Evolutionary conservation across 2,329 filamentous ascomycete species (phyloP).

Genomic region (Ophiostoma himal-ulmi): DNA sequence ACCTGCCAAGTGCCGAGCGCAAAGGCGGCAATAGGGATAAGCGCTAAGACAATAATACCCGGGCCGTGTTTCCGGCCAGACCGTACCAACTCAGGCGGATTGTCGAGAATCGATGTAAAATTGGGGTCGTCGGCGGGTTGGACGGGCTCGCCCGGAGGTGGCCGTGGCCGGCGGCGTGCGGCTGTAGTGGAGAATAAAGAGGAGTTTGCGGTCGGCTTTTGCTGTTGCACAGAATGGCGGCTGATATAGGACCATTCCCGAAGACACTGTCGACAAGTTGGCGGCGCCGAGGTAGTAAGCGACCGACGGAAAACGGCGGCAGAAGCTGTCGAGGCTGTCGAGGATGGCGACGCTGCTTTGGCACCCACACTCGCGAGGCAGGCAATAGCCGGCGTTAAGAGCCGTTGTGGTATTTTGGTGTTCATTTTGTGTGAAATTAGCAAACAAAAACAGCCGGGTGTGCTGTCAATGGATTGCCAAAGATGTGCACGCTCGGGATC

Average conservation of each 20-base stretch:
- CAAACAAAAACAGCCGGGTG: no score
- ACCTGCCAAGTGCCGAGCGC: conserved; percentile 92
- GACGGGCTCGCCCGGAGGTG: conserved; percentile 1
- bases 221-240: background rate
- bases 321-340: conserved; percentile 5
- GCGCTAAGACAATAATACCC: conserved; percentile 71
- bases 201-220: background rate
- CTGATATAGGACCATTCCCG: background rate
- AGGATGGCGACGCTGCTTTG: background rate
- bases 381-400: conserved; percentile 13
- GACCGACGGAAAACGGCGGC: conserved; percentile 7
- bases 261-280: conserved; percentile 17
- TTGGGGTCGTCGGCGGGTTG: conserved; percentile 66
- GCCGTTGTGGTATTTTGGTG: conserved; percentile 14
- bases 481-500: background rate
- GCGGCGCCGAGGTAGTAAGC: background rate
- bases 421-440: conserved; percentile 14
- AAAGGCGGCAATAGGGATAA: conserved; percentile 91
- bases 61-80: conserved; percentile 67
- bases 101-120: conserved; percentile 83
- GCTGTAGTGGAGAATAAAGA: conserved; percentile 17
- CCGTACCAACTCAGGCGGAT: conserved; percentile 73
- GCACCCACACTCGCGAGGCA: background rate
- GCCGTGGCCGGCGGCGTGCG: conserved; percentile 1
- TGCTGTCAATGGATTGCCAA: conserved; percentile 5